Conservation (phyloP, 129 eudicot species). For the Flaveria ramosissima region DNA sequence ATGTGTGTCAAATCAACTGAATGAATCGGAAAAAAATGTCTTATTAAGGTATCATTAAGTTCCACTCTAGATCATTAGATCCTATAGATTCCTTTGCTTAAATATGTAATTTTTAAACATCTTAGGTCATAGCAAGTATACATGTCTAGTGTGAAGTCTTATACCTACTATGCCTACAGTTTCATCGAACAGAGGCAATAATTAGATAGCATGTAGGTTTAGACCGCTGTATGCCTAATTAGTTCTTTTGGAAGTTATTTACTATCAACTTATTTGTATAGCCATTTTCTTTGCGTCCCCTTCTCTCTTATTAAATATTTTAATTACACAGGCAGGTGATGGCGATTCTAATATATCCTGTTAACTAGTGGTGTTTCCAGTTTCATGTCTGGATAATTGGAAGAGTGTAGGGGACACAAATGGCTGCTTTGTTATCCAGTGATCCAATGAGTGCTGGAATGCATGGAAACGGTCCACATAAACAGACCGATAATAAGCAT, state of each 20-base stretch:
- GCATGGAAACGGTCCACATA: constrained; percentile 34
- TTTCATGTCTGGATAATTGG: constrained; percentile 23
- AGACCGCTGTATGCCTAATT: constrained; percentile 6
- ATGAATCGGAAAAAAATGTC: background rate
- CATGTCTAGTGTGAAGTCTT: constrained; percentile 4
- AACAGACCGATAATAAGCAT: constrained; percentile 28
- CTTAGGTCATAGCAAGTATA: background rate
- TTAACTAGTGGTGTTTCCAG: constrained; percentile 22
- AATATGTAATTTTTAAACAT: background rate
- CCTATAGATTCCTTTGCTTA: background rate
- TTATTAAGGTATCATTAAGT: background rate
- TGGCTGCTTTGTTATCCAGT: constrained; percentile 37
- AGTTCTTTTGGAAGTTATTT: constrained; percentile 18
- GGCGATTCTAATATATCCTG: constrained; percentile 29
- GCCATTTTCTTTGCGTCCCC: background rate
- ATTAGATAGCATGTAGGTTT: constrained; percentile 7
- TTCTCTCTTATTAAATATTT: constrained; percentile 19
- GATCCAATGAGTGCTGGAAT: constrained; percentile 33
- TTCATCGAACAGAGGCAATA: background rate
- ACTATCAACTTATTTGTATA: background rate
- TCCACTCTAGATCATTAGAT: background rate
- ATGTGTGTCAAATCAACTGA: background rate
- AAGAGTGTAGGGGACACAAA: constrained; percentile 19
- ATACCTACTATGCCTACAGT: constrained; percentile 1
- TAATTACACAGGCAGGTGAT: constrained; percentile 37